Base-by-base conservation (phyloP, 257 asterid genomes). In the Mitragyna speciosa region DNA sequence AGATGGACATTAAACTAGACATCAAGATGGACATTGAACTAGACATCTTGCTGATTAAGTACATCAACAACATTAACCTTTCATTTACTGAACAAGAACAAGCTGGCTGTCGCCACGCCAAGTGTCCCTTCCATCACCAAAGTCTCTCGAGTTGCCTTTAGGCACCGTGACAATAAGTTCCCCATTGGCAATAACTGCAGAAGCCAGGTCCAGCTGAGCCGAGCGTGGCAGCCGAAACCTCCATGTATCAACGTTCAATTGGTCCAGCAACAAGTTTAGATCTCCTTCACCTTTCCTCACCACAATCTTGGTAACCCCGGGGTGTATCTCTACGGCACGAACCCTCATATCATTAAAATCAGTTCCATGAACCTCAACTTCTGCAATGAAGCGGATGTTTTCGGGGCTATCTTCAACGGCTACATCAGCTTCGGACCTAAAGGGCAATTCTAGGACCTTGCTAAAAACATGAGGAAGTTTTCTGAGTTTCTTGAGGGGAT, bases 391-490 rank as follows among this genome's bases (percentile, higher is more conserved):
- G 3, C 91, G 91, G 81, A 92, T 85, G 83, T 31, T 80, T 65
- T 88, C 89, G 5, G 82, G 87, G 20, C 84, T 81, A 84, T 90
- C 95, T 77, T 92, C 89, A 31, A 92, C 87, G 47, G 64, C 84
- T 78, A 90, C 96, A 19, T 90, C 94, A 24, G 92, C 94, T 19
- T 90, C 96, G 7, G 92, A 89, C 31, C 83, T 33, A 68, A 92
- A 88, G 24, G 96, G 96, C 83, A 92, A 79, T 73, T 92, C 93
- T 73, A 90, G 75, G 71, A 92, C 94, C 78, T 88, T 91, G 87
- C 93, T 85, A 45, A 91, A 90, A 22, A 92, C 94, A 68, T 92
- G 94, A 67, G 97, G 97, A 72, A 92, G 76, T 82, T 85, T 90
- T 77, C 92, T 74, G 67, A 92, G 93, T 85, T 85, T 89, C 79